Evolutionary conservation across 768 basidiomycete species (phyloP).

Genomic region (Austroboletus festivus): DNA sequence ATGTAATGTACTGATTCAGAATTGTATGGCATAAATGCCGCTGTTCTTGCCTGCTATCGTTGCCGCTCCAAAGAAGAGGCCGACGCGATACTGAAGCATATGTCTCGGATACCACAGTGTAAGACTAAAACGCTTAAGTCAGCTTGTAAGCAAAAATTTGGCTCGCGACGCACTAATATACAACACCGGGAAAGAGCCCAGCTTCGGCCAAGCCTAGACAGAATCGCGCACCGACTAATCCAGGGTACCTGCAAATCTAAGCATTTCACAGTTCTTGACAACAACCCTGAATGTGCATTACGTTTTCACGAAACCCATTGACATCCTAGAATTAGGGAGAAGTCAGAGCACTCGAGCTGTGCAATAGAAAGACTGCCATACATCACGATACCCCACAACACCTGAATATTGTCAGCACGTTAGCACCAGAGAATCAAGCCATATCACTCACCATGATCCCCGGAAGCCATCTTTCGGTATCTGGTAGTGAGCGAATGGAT

Average conservation of each 20-base stretch:
- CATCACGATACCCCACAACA: conserved; percentile 65
- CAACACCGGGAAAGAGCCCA: conserved; percentile 70
- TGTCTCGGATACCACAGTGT: conserved; percentile 70
- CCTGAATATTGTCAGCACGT: conserved; percentile 32
- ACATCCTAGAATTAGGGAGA: conserved; percentile 37
- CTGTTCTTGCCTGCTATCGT: conserved; percentile 47
- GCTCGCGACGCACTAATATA: conserved; percentile 55
- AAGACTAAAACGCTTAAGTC: conserved; percentile 39
- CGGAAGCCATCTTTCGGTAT: conserved; percentile 52
- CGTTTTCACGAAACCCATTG: conserved; percentile 70
- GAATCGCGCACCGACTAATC: conserved; percentile 55
- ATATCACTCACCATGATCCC: conserved; percentile 50
- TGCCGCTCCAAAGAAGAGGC: conserved; percentile 64
- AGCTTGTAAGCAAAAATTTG: neutral
- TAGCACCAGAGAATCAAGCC: neutral
- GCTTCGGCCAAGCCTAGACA: conserved; percentile 67
- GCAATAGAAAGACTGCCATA: conserved; percentile 22
- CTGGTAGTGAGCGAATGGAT: too few species aligned
- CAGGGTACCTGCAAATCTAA: conserved; percentile 45
- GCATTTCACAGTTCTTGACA: neutral
- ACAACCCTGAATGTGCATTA: conserved; percentile 20
- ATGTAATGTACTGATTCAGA: too few species aligned
- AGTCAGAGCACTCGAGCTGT: neutral
- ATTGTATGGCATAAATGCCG: too few species aligned
- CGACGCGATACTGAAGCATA: conserved; percentile 56